Evolutionary conservation across 768 basidiomycete genomes (phyloP).

Genomic region (Pleurotus giganteus): DNA sequence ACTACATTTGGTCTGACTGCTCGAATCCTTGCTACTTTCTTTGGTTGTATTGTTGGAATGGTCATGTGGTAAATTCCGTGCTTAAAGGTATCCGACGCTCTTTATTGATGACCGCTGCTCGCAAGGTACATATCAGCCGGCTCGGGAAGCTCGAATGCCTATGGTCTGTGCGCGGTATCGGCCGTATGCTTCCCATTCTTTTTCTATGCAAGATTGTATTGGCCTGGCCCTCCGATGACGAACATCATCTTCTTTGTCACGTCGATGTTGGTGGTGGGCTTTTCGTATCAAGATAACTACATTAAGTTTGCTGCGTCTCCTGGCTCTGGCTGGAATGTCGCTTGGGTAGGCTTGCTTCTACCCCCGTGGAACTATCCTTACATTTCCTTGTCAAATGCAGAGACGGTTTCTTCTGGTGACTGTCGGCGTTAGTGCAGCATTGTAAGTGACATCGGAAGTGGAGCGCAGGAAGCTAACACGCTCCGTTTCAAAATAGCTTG

Average conservation of each 20-base stretch:
- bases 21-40: constrained; percentile 62
- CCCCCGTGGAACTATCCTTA: not conserved
- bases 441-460: constrained; percentile 39
- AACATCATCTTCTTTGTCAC: constrained; percentile 71
- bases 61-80: constrained; percentile 59
- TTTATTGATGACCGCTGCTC: not conserved
- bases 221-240: constrained; percentile 71
- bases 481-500: constrained; percentile 35
- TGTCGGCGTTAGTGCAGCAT: constrained; percentile 73
- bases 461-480: not conserved
- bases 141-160: constrained; percentile 55
- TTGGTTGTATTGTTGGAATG: constrained; percentile 61
- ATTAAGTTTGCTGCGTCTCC: constrained; percentile 45
- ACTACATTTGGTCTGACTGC: constrained; percentile 65
- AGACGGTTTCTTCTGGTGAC: constrained; percentile 68
- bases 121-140: constrained; percentile 72
- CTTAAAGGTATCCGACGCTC: not conserved
- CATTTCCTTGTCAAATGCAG: constrained; percentile 27
- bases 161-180: constrained; percentile 66
- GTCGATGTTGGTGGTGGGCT: constrained; percentile 63
- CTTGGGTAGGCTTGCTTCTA: constrained; percentile 60
- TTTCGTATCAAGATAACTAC: constrained; percentile 66
- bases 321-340: constrained; percentile 63
- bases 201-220: constrained; percentile 70
- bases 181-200: constrained; percentile 72